phyloP scores from a whole-genome alignment of 2,329 filamentous ascomycete genomes.

The Sporothrix curviconia region DNA sequence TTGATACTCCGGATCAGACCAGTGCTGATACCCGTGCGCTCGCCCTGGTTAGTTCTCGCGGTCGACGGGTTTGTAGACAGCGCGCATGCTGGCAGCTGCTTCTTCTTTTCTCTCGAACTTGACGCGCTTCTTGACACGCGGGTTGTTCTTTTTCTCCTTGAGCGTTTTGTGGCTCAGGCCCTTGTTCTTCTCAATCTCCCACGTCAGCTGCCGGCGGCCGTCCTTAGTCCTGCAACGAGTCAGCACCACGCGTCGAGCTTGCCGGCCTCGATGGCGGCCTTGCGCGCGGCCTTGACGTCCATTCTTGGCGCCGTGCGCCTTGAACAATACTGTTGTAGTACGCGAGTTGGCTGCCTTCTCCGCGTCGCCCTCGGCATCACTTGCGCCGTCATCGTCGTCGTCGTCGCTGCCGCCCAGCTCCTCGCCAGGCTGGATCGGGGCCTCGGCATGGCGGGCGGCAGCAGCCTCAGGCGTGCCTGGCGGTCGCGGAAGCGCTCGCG shows the following conservation, averaged over 20 bases:
- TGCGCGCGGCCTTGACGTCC: conserved; percentile 59
- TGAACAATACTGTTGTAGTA: conserved; percentile 18
- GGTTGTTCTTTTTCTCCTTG: conserved; percentile 92
- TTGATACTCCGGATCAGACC: conserved; percentile 90
- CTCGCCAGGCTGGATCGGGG: conserved; percentile 52
- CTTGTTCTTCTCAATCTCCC: conserved; percentile 96
- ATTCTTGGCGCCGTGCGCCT: conserved; percentile 50
- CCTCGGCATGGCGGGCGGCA: conserved; percentile 74
- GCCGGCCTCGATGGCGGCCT: conserved; percentile 53
- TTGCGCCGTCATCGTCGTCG: conserved; percentile 59
- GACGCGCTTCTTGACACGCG: conserved; percentile 95
- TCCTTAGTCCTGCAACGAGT: conserved; percentile 68
- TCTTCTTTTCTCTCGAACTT: conserved; percentile 95
- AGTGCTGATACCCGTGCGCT: conserved; percentile 91
- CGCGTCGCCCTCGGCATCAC: conserved; percentile 47
- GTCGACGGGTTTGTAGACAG: conserved; percentile 78
- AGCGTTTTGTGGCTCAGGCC: conserved; percentile 61
- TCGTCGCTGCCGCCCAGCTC: conserved; percentile 59
- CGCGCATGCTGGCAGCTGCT: conserved; percentile 88
- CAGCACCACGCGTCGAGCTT: conserved; percentile 57
- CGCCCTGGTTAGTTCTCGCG: conserved; percentile 83
- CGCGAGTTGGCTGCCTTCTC: conserved; percentile 70
- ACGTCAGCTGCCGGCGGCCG: conserved; percentile 87
- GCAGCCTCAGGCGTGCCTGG: conserved; percentile 82
- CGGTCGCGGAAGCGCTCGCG: conserved; percentile 82